Conservation (phyloP, 495 filamentous ascomycete species). For the Cladorrhinum samala region DNA sequence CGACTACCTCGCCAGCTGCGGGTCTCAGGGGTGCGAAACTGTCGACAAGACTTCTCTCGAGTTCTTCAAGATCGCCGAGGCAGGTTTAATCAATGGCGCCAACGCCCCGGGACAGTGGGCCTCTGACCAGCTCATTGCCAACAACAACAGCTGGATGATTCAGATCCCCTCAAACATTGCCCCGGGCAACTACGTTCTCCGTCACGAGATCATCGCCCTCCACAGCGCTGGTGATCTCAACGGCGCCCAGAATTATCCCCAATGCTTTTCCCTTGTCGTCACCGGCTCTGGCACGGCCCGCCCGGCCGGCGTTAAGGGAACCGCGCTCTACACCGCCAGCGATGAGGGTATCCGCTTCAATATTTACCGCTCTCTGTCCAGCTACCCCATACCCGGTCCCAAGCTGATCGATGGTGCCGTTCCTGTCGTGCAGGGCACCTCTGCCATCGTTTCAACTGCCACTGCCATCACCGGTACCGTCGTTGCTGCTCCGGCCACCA, state of each 20-base stretch:
- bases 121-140: constrained; percentile 49
- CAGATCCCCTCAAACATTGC: constrained; percentile 59
- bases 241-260: constrained; percentile 74
- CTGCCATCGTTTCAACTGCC: constrained; percentile 14
- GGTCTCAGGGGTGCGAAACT: constrained; percentile 53
- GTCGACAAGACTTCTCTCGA: constrained; percentile 60
- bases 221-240: constrained; percentile 56
- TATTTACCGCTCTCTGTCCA: constrained; percentile 50
- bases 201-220: constrained; percentile 76
- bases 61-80: constrained; percentile 72
- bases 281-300: constrained; percentile 56
- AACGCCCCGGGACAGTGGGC: constrained; percentile 45
- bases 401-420: constrained; percentile 28
- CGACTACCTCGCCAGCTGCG: constrained; percentile 68
- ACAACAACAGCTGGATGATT: constrained; percentile 64
- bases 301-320: constrained; percentile 54
- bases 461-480: constrained; percentile 13
- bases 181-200: constrained; percentile 69
- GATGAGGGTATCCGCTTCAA: constrained; percentile 60
- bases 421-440: constrained; percentile 9
- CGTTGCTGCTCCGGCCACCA: constrained; percentile 7
- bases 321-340: constrained; percentile 52
- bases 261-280: constrained; percentile 71
- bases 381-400: constrained; percentile 45
- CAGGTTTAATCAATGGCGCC: constrained; percentile 50